Percentiles rank a stretch among this genome's conserved stretches.
Conservation (phyloP, 2,329 filamentous ascomycete species). For the Ambrosiella beaveri region DNA sequence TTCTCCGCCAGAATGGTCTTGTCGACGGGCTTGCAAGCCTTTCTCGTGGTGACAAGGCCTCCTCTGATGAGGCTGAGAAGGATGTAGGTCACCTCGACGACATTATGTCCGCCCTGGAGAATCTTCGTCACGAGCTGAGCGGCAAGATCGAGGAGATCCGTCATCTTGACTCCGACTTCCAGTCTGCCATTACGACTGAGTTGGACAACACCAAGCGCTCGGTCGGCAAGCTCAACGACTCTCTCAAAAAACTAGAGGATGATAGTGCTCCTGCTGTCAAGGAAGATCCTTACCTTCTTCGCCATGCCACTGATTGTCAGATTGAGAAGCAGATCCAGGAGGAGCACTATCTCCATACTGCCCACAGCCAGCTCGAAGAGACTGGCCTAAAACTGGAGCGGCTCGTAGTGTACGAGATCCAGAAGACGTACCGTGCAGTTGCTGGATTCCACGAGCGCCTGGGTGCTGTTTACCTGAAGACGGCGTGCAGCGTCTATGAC, state of each 20-base stretch:
- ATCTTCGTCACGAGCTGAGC: constrained; percentile 69
- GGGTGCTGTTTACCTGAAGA: constrained; percentile 60
- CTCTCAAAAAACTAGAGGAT: constrained; percentile 64
- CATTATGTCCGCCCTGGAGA: constrained; percentile 73
- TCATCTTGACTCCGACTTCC: constrained; percentile 81
- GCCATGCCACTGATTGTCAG: constrained; percentile 72
- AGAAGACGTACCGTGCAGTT: constrained; percentile 92
- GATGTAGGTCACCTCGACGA: constrained; percentile 81
- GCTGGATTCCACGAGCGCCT: constrained; percentile 83
- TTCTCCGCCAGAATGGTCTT: constrained; percentile 63
- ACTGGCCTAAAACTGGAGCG: constrained; percentile 90
- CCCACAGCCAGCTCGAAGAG: constrained; percentile 83
- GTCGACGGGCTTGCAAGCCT: constrained; percentile 62
- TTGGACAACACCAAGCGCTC: constrained; percentile 69
- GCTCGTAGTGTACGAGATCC: constrained; percentile 92
- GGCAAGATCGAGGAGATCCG: constrained; percentile 99
- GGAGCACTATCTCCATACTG: constrained; percentile 93
- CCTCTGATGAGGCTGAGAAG: constrained; percentile 68
- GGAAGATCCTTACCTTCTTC: constrained; percentile 79
- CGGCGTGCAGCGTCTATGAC: constrained; percentile 63
- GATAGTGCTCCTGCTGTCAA: constrained; percentile 55
- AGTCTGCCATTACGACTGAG: constrained; percentile 90
- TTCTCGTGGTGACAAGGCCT: constrained; percentile 57
- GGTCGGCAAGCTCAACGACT: constrained; percentile 66
- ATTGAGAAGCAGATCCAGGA: constrained; percentile 87